Base-by-base conservation (phyloP, 1,284 basidiomycete species). In the Malassezia equina region DNA sequence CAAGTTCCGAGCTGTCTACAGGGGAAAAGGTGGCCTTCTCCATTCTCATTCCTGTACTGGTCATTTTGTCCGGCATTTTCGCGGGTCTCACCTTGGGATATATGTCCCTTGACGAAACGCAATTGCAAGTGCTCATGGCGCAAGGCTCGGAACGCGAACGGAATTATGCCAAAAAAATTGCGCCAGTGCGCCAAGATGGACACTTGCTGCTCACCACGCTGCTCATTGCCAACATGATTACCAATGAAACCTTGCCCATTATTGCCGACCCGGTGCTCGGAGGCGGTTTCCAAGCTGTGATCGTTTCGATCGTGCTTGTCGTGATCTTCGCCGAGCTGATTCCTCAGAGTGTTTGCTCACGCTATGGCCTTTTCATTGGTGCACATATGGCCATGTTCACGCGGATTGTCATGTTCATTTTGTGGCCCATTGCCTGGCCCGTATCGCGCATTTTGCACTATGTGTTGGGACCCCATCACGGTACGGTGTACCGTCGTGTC, bases 71-170 rank as follows among this genome's bases (percentile, higher is more conserved):
- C 12, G 81, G 81, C 54, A 68, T 82, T 7, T 82, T 85, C 78
- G 84, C 84, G 66, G 84, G 83, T 73, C 78, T 88, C 62, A 88
- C 86, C 57, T 78, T 87, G 47, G 90, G 89, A 9, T 91, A 91
- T 75, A 90, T 93, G 86, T 88, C 85, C 66, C 80, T 93, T 66
- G 90, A 91, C 76, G 86, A 87, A 76, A 93, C 89, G 19, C 88
- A 91, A 78, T 80, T 93, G 33, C 84, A 86, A 68, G 90, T 93
- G 2, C 78, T 93, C 11, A 82, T 84, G 60, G 83, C 88, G 52
- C 86, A 86, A 55, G 89, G 89, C 21, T 86, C 85, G 17, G 80
- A 84, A 80, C 79, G 83, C 64, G 88, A 93, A 75, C 83, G 85
- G 67, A 77, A 78, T 57, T 86, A 88, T 62, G 89, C 89, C 3